A percentile compares a stretch with the other conserved stretches of the same genome.
Evolutionary conservation across 495 filamentous ascomycete genomes (phyloP).

Genomic region (Hypoxylon subgilvum): DNA sequence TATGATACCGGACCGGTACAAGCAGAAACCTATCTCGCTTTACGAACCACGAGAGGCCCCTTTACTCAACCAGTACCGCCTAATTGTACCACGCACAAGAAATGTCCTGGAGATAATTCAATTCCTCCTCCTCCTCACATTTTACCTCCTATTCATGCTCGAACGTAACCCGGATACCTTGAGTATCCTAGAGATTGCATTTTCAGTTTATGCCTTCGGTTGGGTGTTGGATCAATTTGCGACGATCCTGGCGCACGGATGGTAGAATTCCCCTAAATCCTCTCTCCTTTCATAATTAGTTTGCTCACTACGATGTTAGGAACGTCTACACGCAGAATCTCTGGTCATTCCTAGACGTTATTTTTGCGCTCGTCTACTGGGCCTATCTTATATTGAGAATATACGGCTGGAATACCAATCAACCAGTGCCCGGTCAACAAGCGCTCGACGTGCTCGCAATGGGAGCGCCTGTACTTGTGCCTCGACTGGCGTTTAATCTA

Average conservation of each 20-base stretch:
- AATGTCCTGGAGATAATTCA: slow-evolving; percentile 72
- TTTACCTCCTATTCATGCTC: slow-evolving; percentile 70
- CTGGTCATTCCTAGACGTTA: slow-evolving; percentile 78
- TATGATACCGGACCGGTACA: slow-evolving; percentile 76
- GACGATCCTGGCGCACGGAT: slow-evolving; percentile 73
- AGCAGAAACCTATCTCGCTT: slow-evolving; percentile 70
- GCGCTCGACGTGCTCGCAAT: slow-evolving; percentile 72
- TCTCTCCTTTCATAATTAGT: not conserved
- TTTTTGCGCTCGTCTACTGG: slow-evolving; percentile 66
- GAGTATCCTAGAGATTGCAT: slow-evolving; percentile 62
- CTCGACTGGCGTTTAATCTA: slow-evolving; percentile 75
- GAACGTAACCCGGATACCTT: slow-evolving; percentile 57
- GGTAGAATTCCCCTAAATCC: slow-evolving; percentile 45
- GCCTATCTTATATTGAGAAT: slow-evolving; percentile 66
- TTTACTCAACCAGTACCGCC: slow-evolving; percentile 74
- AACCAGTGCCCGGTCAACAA: slow-evolving; percentile 51
- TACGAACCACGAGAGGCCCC: slow-evolving; percentile 70
- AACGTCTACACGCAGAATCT: slow-evolving; percentile 77
- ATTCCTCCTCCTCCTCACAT: slow-evolving; percentile 64
- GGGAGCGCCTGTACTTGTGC: slow-evolving; percentile 71
- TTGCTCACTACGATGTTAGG: slow-evolving; percentile 51
- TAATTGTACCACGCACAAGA: slow-evolving; percentile 71
- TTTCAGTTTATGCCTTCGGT: slow-evolving; percentile 69
- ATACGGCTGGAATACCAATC: slow-evolving; percentile 56
- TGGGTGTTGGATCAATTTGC: slow-evolving; percentile 77